Conservation (phyloP, 2,329 filamentous ascomycete species). For the Alternaria novae-zelandiae region DNA sequence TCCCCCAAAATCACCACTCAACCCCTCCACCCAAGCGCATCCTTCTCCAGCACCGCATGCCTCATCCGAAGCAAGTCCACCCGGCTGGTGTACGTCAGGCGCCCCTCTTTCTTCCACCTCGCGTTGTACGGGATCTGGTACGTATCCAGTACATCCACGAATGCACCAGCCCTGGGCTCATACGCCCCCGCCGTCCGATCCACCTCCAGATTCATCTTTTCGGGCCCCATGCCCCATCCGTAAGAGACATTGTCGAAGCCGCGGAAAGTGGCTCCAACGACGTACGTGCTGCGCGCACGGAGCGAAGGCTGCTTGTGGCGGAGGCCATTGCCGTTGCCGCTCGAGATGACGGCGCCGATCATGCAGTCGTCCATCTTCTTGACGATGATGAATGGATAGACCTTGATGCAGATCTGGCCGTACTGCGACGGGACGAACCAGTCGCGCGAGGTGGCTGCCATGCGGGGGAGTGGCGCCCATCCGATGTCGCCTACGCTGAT, state of each 20-base stretch:
- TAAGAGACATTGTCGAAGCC: neutral
- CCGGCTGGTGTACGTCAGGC: neutral
- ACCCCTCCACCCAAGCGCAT: too few species aligned
- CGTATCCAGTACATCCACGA: neutral
- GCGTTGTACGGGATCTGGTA: neutral
- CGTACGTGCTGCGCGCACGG: neutral
- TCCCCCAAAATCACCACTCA: too few species aligned
- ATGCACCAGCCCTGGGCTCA: neutral
- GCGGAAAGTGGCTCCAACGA: neutral
- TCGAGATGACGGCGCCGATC: neutral
- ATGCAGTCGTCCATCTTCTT: constrained; percentile 2
- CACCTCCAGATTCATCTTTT: neutral
- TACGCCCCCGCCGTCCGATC: neutral
- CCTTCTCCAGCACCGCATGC: too few species aligned
- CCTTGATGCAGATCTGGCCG: neutral
- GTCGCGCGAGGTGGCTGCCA: neutral
- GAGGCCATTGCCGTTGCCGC: neutral
- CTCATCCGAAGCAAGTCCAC: neutral
- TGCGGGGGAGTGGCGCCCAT: neutral
- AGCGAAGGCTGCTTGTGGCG: neutral
- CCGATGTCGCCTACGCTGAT: neutral
- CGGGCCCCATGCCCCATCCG: neutral
- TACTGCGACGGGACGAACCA: neutral
- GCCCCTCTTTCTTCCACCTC: neutral
- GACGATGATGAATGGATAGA: neutral